These are phyloP conservation scores for apple (Malus domestica) DNA, from an alignment of 306 rosid species.

Conservation along the genomic window ASM211411v1 NC_041803.1:27861001-27861500, in stretches of 20 bases:
- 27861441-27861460: not conserved
- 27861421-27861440: not conserved
- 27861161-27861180: constrained; percentile 2
- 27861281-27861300: not conserved
- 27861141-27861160: not conserved
- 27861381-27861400: not conserved
- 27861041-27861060: not conserved
- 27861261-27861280: not conserved
- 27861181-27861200: constrained; percentile 3
- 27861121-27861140: not conserved
- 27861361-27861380: not conserved
- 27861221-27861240: constrained; percentile 15
- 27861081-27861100: not conserved
- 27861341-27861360: not conserved
- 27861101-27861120: not conserved
- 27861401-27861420: not conserved
- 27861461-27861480: not conserved
- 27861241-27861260: constrained; percentile 5
- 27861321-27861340: not conserved
- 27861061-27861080: not conserved
- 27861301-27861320: not conserved
- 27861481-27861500: not conserved
- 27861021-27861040: not conserved
- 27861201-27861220: constrained; percentile 1
- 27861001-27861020: not conserved